Evolutionary conservation across 169 alveolate genomes (phyloP).

Genomic region (Cryptosporidium sp.): DNA sequence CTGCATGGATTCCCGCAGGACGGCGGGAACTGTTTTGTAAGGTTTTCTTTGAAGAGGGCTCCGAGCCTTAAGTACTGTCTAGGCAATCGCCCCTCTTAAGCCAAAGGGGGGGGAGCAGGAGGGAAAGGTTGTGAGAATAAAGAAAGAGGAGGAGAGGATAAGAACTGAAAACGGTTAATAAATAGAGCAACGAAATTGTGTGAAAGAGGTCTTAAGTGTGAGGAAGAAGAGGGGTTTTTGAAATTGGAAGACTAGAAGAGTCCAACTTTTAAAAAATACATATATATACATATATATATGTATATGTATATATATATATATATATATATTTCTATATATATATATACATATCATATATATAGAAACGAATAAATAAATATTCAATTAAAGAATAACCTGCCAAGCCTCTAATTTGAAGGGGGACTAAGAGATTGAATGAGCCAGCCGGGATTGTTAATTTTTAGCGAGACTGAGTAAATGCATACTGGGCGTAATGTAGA

Average conservation of each 20-base stretch:
- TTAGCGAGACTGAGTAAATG: conserved; percentile 15
- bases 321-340: too few relatives aligned
- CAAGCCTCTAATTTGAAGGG: neutral
- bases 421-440: conserved; percentile 5
- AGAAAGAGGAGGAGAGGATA: neutral
- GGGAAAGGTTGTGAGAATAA: conserved; percentile 8
- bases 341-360: too few relatives aligned
- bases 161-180: neutral
- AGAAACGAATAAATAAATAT: too few relatives aligned
- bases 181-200: neutral
- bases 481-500: conserved; percentile 23
- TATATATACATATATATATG: neutral
- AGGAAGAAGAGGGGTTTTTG: neutral
- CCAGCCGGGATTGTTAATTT: neutral
- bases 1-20: neutral
- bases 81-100: neutral
- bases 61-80: conserved; percentile 72
- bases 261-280: neutral
- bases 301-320: neutral
- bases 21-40: neutral
- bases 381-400: neutral
- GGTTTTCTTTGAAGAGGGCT: neutral
- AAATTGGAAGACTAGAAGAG: neutral
- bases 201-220: neutral
- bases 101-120: neutral